A percentile compares a stretch with the other conserved stretches of the same genome.
phyloP scores from a whole-genome alignment of 2,329 filamentous ascomycete genomes.

The Aspergillus aculeatinus region DNA sequence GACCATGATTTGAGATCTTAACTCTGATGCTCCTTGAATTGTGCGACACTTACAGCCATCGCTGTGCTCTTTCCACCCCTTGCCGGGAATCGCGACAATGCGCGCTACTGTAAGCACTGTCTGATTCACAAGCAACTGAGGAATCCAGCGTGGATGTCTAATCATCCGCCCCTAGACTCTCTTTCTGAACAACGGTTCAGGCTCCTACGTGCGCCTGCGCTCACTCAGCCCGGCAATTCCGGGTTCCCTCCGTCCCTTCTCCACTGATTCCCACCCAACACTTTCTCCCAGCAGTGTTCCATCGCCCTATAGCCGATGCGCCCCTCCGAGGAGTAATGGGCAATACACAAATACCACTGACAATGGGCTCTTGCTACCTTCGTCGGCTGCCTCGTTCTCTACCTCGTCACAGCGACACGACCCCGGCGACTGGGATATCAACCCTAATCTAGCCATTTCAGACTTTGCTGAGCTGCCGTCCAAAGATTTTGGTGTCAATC shows the following conservation, averaged over 20 bases:
- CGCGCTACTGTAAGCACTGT: constrained; percentile 30
- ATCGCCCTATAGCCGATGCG: constrained; percentile 16
- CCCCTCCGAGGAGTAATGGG: constrained; percentile 19
- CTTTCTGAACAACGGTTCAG: constrained; percentile 21
- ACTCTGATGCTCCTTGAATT: constrained; percentile 19
- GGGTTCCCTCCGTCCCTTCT: constrained; percentile 28
- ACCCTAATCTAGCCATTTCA: constrained; percentile 68
- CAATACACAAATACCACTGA: constrained; percentile 16
- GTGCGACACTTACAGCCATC: constrained; percentile 17
- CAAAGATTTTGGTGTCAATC: constrained; percentile 85
- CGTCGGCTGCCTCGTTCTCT: constrained; percentile 32
- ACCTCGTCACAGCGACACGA: constrained; percentile 33
- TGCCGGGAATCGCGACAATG: constrained; percentile 25
- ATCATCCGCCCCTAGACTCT: constrained; percentile 21
- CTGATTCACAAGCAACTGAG: not conserved
- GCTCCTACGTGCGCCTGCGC: constrained; percentile 26
- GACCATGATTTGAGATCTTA: constrained; percentile 26
- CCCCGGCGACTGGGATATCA: constrained; percentile 69
- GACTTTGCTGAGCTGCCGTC: constrained; percentile 75
- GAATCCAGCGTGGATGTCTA: constrained; percentile 1
- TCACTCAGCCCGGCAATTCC: constrained; percentile 19
- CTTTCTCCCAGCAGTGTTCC: constrained; percentile 13
- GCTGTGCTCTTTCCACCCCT: constrained; percentile 26
- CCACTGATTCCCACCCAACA: constrained; percentile 28
- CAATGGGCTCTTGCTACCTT: constrained; percentile 14